Evolutionary conservation across 2,329 filamentous ascomycete genomes (phyloP), one percentile per base, ranked within the genome.

Genomic region (Ophiostoma sp.): DNA sequence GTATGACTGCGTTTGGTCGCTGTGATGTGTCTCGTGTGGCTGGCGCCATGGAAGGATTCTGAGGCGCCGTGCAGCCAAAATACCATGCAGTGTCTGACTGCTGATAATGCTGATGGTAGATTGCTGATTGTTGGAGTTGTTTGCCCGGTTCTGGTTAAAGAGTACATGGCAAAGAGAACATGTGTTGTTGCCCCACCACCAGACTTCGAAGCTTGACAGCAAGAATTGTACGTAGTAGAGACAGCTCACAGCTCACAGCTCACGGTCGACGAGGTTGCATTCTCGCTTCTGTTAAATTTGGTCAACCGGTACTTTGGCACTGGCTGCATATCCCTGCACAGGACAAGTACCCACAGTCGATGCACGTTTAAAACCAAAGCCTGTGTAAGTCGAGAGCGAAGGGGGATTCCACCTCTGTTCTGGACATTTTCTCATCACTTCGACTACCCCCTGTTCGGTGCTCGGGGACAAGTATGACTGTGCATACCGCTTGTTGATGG

Each of bases 401-500:
- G 41, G 41, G 15, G 41, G 41, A 44, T 15, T 44, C 5, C 41
- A 44, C 6, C 15, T 7, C 7, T n/a, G 44, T 48, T 48, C 5
- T 7, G 17, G 7, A n/a, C 7, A 7, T 4, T 48, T 48, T 48
- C 39, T 41, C 39, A 41, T 41, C 13, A 13, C 13, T 48, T 48
- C 17, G 7, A n/a, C 44, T n/a, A 20, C 8, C 27, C 57, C 57
- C 27, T 62, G 57, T 62, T 33, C 57, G 27, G 27, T 33, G 27
- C 7, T 27, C 23, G 57, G 57, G 27, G 57, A 62, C 57, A 31
- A 33, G 57, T 20, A 39, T 52, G 31, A 31, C 33, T 36, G 33
- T 52, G 66, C 31, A 52, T 54, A 70, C 66, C 69, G 69, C 69
- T 20, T 68, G 57, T 65, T 67, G 39, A 54, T 52, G 54, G 62